Evolutionary conservation across 192 early-diverging fungal species (phyloP).

Genomic region (Spizellomyces punctatus): DNA sequence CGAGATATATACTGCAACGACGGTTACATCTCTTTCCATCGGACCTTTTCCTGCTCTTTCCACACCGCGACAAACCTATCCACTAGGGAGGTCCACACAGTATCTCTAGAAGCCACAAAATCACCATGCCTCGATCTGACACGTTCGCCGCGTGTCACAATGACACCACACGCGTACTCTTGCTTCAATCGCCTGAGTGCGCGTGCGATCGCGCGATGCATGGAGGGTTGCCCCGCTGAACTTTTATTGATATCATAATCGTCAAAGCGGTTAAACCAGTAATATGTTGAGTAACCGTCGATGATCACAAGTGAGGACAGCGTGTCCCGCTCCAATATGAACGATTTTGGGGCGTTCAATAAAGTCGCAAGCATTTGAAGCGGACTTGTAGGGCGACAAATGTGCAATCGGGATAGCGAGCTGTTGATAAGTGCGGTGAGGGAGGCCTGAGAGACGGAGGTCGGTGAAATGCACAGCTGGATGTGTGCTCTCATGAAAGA

Average conservation of each 20-base stretch:
- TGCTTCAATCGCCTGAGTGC: not conserved
- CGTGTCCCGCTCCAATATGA: not conserved
- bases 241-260: not conserved
- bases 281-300: conserved; percentile 10
- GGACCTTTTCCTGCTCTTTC: not conserved
- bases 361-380: conserved; percentile 8
- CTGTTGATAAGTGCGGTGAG: conserved; percentile 7
- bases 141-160: not conserved
- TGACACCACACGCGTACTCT: not conserved
- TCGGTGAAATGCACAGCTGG: not conserved
- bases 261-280: conserved; percentile 18
- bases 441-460: not conserved
- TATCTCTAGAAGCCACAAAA: not conserved
- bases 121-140: not conserved
- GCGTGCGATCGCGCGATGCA: not conserved
- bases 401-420: not conserved
- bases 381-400: conserved; percentile 4
- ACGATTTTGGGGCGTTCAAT: not conserved
- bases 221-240: not conserved
- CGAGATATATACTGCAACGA: not conserved
- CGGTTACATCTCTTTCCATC: not conserved
- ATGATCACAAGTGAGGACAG: conserved; percentile 1
- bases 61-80: not conserved
- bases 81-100: not conserved
- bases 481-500: conserved; percentile 14